These are phyloP conservation scores for Kickxella alabastrina DNA, from an alignment of 192 early-diverging fungal species.

Conservation along the genomic window DNA sequence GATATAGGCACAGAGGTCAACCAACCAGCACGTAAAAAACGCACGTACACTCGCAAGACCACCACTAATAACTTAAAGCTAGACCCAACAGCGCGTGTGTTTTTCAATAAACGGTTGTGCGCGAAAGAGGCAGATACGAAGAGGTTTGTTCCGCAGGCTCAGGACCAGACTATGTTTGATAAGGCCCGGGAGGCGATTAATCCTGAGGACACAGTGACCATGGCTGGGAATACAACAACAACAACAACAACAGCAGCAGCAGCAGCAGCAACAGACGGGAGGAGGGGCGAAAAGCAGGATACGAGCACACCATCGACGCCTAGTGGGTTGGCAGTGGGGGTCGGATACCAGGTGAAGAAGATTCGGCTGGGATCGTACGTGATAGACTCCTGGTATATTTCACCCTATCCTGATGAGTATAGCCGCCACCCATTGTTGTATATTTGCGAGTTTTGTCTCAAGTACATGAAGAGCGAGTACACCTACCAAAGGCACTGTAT, in stretches of 20 bases:
- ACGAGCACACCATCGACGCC: slow-evolving; percentile 31
- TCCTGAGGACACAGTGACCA: slow-evolving; percentile 26
- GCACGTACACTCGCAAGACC: no score
- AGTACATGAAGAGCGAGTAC: slow-evolving; percentile 93
- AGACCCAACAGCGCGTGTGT: slow-evolving; percentile 21
- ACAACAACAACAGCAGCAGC: no score
- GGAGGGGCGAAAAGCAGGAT: no score
- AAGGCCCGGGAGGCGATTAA: slow-evolving; percentile 45
- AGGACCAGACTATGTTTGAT: slow-evolving; percentile 55
- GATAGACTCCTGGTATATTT: slow-evolving; percentile 92
- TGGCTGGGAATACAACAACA: slow-evolving; percentile 14
- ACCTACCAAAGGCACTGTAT: slow-evolving; percentile 75
- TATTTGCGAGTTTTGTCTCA: slow-evolving; percentile 96
- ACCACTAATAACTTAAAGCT: no score
- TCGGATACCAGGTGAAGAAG: slow-evolving; percentile 46
- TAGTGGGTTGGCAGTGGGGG: slow-evolving; percentile 6
- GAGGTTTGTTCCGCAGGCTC: slow-evolving; percentile 51
- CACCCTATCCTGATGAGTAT: slow-evolving; percentile 98
- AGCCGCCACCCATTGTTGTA: slow-evolving; percentile 72
- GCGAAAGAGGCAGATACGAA: slow-evolving; percentile 54
- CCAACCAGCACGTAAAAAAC: no score
- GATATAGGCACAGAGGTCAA: no score
- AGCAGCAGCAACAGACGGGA: no score
- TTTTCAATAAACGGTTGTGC: slow-evolving; percentile 47
- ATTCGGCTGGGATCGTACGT: slow-evolving; percentile 80